These are phyloP conservation scores for Podaxis sp. DNA, from an alignment of 768 basidiomycete species.

Conservation along the genomic window DNA sequence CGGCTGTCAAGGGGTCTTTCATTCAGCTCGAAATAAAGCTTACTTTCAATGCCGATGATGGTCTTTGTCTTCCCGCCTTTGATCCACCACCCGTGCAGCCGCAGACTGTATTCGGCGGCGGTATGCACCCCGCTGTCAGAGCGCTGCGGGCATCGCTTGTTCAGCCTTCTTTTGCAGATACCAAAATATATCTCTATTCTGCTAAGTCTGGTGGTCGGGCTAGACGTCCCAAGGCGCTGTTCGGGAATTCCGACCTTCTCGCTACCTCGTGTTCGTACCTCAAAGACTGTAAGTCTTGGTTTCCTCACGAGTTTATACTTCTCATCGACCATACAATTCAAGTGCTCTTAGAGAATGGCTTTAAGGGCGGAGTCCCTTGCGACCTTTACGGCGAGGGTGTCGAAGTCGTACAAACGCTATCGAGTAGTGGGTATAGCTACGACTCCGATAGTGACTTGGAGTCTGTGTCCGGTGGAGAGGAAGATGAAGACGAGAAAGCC, in stretches of 20 bases:
- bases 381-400: background rate
- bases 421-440: background rate
- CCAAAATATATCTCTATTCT: conserved; percentile 15
- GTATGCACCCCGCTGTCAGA: background rate
- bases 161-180: background rate
- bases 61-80: background rate
- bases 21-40: background rate
- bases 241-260: background rate
- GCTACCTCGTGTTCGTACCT: background rate
- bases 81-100: background rate
- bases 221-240: background rate
- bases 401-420: conserved; percentile 2
- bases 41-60: background rate
- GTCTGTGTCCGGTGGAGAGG: background rate
- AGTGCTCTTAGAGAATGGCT: conserved; percentile 6
- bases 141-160: background rate
- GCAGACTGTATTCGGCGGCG: background rate
- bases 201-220: background rate
- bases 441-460: conserved; percentile 13
- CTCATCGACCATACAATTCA: background rate
- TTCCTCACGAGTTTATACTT: background rate
- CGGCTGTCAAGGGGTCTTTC: background rate
- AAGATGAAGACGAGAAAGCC: background rate
- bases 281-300: background rate
- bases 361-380: background rate